Conservation (phyloP, 495 filamentous ascomycete species). For the Aspergillus asperescens region DNA sequence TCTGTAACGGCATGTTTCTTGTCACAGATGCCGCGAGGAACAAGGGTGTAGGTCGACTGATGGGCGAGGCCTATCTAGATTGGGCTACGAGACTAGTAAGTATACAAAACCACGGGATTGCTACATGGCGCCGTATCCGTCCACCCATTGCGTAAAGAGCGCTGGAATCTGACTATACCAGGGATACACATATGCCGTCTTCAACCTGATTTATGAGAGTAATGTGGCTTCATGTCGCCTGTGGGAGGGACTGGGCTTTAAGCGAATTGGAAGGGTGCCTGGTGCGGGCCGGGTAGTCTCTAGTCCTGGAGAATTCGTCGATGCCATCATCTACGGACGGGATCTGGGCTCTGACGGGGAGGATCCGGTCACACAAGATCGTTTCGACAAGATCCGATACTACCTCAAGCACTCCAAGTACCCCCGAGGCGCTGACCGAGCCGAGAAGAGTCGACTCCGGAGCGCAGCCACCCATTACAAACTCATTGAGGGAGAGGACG, state of each 20-base stretch:
- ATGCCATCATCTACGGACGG: conserved; percentile 95
- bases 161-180: conserved; percentile 30
- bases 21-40: conserved; percentile 88
- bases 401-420: conserved; percentile 96
- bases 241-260: conserved; percentile 97
- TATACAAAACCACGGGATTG: conserved; percentile 15
- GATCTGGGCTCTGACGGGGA: conserved; percentile 74
- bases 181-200: conserved; percentile 94
- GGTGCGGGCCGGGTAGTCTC: conserved; percentile 80
- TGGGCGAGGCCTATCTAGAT: conserved; percentile 92
- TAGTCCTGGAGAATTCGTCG: conserved; percentile 72
- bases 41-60: conserved; percentile 80
- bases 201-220: conserved; percentile 97
- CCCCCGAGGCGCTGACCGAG: conserved; percentile 85
- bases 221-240: conserved; percentile 92
- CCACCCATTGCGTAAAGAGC: no score
- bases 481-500: conserved; percentile 47
- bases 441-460: conserved; percentile 88
- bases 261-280: conserved; percentile 88
- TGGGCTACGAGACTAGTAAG: conserved; percentile 84
- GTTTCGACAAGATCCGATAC: conserved; percentile 97
- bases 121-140: no score
- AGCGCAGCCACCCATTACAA: conserved; percentile 96
- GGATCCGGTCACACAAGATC: conserved; percentile 89
- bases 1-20: conserved; percentile 93